phyloP scores from a whole-genome alignment of 257 asterid species.

The Ligustrum vulgare region DNA sequence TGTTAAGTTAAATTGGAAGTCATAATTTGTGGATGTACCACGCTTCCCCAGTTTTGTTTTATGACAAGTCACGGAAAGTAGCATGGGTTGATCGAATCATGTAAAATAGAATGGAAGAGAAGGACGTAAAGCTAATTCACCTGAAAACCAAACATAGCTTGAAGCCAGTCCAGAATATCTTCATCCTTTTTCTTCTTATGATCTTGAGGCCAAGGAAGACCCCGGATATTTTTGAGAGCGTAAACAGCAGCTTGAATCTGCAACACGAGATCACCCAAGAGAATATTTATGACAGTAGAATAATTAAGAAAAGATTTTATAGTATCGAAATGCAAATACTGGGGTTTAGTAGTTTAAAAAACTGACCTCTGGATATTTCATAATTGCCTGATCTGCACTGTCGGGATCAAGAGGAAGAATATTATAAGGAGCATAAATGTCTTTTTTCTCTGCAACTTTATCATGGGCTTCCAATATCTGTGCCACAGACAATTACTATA shows the following conservation, averaged over 20 bases:
- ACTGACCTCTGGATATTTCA: conserved; percentile 96
- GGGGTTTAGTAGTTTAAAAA: conserved; percentile 19
- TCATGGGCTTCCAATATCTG: conserved; percentile 96
- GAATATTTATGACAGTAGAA: conserved; percentile 11
- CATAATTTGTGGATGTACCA: neutral
- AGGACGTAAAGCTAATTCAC: conserved; percentile 35
- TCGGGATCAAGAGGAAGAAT: conserved; percentile 98
- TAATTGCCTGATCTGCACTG: conserved; percentile 93
- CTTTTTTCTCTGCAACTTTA: conserved; percentile 97
- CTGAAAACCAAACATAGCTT: conserved; percentile 99
- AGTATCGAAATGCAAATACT: conserved; percentile 4
- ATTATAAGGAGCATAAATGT: conserved; percentile 92
- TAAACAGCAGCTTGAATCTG: conserved; percentile 97
- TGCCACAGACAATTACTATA: conserved; percentile 17
- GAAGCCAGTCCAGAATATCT: conserved; percentile 99
- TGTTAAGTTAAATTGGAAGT: neutral
- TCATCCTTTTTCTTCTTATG: conserved; percentile 96
- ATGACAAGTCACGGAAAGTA: neutral
- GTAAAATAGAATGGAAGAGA: conserved; percentile 10
- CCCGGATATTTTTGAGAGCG: conserved; percentile 86
- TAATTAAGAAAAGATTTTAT: conserved; percentile 11
- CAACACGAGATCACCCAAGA: conserved; percentile 21
- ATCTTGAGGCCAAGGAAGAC: conserved; percentile 99
- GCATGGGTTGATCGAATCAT: neutral
- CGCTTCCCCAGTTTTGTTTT: conserved; percentile 11